These are phyloP conservation scores for Monilinia laxa DNA, from an alignment of 2,329 filamentous ascomycete species.

Conservation along the genomic window DNA sequence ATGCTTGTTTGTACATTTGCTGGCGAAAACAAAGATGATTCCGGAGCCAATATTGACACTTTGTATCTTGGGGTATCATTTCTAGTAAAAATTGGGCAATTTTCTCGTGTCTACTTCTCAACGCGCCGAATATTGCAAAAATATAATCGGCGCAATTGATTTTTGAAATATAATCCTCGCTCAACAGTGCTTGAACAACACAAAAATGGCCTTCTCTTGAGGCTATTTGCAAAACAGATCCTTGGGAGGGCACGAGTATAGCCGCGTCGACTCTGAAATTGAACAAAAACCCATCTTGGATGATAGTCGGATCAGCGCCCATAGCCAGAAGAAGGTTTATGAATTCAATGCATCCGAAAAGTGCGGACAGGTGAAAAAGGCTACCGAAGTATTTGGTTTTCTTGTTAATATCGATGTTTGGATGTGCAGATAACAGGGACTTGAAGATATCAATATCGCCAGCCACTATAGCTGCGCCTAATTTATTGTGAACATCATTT, in stretches of 20 bases:
- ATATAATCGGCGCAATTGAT: background rate
- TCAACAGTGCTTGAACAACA: background rate
- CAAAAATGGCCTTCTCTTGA: background rate
- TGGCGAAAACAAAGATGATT: background rate
- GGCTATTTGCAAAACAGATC: background rate
- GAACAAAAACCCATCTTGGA: background rate
- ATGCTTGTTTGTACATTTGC: background rate
- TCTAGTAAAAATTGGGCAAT: background rate
- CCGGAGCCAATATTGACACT: no score
- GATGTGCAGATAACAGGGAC: background rate
- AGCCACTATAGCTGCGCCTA: background rate
- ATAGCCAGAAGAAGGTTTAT: background rate
- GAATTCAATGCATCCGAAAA: background rate
- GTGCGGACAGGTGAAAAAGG: background rate
- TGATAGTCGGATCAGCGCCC: background rate
- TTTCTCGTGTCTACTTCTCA: background rate
- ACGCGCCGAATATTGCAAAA: background rate
- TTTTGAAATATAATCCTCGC: background rate
- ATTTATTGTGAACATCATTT: no score
- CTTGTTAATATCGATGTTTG: background rate
- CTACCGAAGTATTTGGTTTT: background rate
- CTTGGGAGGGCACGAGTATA: background rate
- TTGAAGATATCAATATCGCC: background rate
- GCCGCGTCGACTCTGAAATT: no score
- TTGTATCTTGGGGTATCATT: background rate